These are phyloP conservation scores for Lolium perenne DNA, from an alignment of 176 grass and related monocot genomes.

Conservation along the genomic window DNA sequence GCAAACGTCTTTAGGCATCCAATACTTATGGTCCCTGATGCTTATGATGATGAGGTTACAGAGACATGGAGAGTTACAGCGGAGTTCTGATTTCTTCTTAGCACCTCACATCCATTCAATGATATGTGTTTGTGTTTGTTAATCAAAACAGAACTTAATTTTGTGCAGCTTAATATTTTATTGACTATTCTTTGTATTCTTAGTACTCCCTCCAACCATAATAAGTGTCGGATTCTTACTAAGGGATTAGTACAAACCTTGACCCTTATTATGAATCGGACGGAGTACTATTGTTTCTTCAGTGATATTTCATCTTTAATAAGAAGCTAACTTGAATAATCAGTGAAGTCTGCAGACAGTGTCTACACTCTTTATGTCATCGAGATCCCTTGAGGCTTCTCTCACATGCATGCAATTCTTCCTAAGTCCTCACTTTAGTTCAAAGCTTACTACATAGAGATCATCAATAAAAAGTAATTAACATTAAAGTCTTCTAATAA, in stretches of 20 bases:
- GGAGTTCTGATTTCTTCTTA: conserved; percentile 17
- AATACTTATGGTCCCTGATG: not conserved
- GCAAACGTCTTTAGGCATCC: conserved; percentile 7
- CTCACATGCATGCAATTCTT: not conserved
- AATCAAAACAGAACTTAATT: conserved; percentile 2
- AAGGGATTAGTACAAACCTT: too few species aligned
- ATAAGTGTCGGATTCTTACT: too few species aligned
- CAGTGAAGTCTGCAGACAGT: not conserved
- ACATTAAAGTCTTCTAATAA: not conserved
- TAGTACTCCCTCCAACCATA: too few species aligned
- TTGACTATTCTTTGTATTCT: not conserved
- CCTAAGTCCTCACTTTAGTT: conserved; percentile 26
- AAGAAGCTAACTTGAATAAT: conserved; percentile 23
- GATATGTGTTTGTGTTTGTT: not conserved
- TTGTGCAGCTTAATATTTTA: conserved; percentile 3
- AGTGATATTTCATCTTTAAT: not conserved
- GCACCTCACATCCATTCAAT: not conserved
- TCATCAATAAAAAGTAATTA: conserved; percentile 8
- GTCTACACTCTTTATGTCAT: not conserved
- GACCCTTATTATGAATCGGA: too few species aligned
- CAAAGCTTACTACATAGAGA: conserved; percentile 17
- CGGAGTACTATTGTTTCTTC: conserved; percentile 9
- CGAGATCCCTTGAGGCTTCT: not conserved
- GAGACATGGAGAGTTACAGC: not conserved
- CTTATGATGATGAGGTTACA: conserved; percentile 7